Percentiles rank a stretch among this genome's conserved stretches.
Evolutionary conservation across 768 basidiomycete genomes (phyloP).

Genomic region (Trametes villosa): DNA sequence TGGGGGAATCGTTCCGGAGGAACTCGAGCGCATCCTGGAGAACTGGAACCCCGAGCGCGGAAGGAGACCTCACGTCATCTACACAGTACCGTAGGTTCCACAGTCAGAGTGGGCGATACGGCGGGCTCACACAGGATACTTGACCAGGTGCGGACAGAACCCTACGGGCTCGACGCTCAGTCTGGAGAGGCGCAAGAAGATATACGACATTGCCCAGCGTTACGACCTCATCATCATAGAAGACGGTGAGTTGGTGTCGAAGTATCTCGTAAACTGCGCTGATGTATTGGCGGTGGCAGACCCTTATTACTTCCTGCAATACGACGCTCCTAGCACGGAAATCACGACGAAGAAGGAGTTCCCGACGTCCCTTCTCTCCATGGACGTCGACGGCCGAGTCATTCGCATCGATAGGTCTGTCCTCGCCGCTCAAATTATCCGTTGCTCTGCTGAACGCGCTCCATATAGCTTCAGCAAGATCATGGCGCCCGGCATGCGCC

Average conservation of each 20-base stretch:
- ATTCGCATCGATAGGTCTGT: slow-evolving; percentile 23
- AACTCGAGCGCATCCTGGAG: slow-evolving; percentile 47
- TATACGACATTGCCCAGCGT: slow-evolving; percentile 50
- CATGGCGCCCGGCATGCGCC: slow-evolving; percentile 55
- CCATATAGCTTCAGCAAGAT: slow-evolving; percentile 50
- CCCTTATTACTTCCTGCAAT: slow-evolving; percentile 56
- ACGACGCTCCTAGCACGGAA: slow-evolving; percentile 33
- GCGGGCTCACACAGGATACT: slow-evolving; percentile 4
- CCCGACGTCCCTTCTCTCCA: slow-evolving; percentile 36
- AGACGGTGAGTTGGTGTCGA: slow-evolving; percentile 33
- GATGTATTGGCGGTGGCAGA: slow-evolving; percentile 31
- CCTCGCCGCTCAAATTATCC: not conserved
- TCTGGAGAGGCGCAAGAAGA: slow-evolving; percentile 46
- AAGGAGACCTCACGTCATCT: slow-evolving; percentile 53
- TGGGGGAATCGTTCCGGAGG: slow-evolving; percentile 52
- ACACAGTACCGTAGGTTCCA: slow-evolving; percentile 48
- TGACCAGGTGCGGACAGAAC: slow-evolving; percentile 44
- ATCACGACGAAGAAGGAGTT: slow-evolving; percentile 27
- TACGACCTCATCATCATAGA: slow-evolving; percentile 57
- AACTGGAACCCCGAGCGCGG: slow-evolving; percentile 51
- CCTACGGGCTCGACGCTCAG: slow-evolving; percentile 54
- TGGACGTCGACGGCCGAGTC: slow-evolving; percentile 25
- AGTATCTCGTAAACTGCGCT: not conserved
- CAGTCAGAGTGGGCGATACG: not conserved
- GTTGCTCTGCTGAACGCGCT: not conserved